Conservation (phyloP, 768 basidiomycete genomes). For the Termitomyces sp. region DNA sequence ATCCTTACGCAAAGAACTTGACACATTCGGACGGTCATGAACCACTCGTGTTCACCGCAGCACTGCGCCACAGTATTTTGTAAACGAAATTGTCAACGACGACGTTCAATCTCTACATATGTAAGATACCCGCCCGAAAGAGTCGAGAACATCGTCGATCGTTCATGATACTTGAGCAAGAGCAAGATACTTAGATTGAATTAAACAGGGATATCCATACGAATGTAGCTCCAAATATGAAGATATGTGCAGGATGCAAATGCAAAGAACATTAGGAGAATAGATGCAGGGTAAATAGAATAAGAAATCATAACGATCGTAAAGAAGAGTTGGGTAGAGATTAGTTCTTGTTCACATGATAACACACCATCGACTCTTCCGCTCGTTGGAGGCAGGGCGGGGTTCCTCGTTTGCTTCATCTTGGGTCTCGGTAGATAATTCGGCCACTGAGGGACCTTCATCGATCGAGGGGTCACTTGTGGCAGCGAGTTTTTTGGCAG, state of each 20-base stretch:
- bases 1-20: too few relatives aligned
- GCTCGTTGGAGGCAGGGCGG: constrained; percentile 19
- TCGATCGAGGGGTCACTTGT: constrained; percentile 17
- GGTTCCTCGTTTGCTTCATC: constrained; percentile 14
- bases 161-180: neutral
- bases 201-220: constrained; percentile 5
- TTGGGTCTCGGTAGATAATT: constrained; percentile 12
- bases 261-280: constrained; percentile 5
- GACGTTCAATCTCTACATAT: neutral
- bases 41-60: too few relatives aligned
- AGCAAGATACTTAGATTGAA: neutral
- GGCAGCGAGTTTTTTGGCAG: constrained; percentile 21
- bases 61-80: too few relatives aligned
- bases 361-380: constrained; percentile 36
- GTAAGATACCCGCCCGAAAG: neutral
- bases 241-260: constrained; percentile 9
- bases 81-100: neutral
- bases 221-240: constrained; percentile 6
- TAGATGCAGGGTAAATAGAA: constrained; percentile 8
- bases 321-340: too few relatives aligned
- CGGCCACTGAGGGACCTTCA: constrained; percentile 15
- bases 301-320: constrained; percentile 12
- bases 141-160: neutral
- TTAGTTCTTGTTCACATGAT: constrained; percentile 29
- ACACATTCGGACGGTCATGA: too few relatives aligned